A percentile compares a stretch with the other conserved stretches of the same genome.
phyloP scores from a whole-genome alignment of 75 land plant species.

The Azolla pinnata region DNA sequence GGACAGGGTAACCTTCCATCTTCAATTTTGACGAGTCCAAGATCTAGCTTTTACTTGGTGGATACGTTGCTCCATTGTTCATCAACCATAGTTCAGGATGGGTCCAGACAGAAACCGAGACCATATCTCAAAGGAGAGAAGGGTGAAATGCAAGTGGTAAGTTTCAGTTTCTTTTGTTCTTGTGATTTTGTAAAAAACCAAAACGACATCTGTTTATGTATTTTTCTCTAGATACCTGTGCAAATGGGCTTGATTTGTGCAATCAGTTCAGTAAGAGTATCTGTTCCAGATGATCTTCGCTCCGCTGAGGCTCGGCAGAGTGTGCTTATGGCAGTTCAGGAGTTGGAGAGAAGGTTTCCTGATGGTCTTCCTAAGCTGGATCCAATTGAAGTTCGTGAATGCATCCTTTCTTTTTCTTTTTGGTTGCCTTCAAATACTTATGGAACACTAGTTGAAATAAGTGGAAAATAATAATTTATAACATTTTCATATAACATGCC shows the following conservation, averaged over 20 bases:
- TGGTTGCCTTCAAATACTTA: too few relatives aligned
- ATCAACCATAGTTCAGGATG: constrained; percentile 47
- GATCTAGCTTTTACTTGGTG: constrained; percentile 61
- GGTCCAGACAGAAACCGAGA: constrained; percentile 61
- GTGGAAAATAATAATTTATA: too few relatives aligned
- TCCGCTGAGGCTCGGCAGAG: constrained; percentile 78
- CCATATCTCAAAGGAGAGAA: constrained; percentile 75
- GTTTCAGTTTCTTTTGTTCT: constrained; percentile 6
- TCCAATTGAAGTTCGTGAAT: constrained; percentile 50
- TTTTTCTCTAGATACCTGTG: constrained; percentile 60
- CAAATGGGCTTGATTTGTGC: constrained; percentile 66
- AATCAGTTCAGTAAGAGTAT: constrained; percentile 51
- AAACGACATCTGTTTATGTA: constrained; percentile 4
- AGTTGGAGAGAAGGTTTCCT: constrained; percentile 52
- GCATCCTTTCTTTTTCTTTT: too few relatives aligned
- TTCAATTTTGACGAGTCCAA: constrained; percentile 28
- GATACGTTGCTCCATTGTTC: constrained; percentile 83
- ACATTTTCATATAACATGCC: too few relatives aligned
- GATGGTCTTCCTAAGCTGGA: constrained; percentile 76
- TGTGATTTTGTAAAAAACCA: background rate
- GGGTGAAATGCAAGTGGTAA: constrained; percentile 99
- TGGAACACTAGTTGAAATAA: too few relatives aligned
- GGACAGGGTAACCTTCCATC: constrained; percentile 36
- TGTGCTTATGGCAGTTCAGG: constrained; percentile 69
- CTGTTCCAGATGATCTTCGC: constrained; percentile 69